A percentile compares a stretch with the other conserved stretches of the same genome.
Conservation (phyloP, 2,329 filamentous ascomycete species). For the Aurifilum marmelostoma region DNA sequence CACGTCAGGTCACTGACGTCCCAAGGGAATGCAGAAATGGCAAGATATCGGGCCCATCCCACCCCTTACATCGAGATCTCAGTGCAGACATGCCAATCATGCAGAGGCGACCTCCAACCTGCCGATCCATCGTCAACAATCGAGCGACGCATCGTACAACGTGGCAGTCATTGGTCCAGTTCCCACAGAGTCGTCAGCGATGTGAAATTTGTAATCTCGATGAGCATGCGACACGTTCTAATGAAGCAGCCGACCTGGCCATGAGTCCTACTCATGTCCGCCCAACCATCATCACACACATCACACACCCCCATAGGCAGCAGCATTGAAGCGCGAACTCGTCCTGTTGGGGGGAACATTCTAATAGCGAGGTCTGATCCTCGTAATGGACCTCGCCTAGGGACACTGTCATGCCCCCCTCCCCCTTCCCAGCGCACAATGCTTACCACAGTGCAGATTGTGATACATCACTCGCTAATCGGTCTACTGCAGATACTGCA, state of each 20-base stretch:
- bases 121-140: neutral
- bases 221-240: neutral
- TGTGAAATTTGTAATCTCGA: neutral
- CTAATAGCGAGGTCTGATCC: neutral
- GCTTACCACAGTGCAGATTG: neutral
- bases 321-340: neutral
- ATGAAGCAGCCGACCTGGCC: neutral
- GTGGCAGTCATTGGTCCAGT: neutral
- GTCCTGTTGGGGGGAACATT: neutral
- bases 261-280: neutral
- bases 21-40: neutral
- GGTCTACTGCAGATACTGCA: neutral
- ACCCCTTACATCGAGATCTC: conserved; percentile 1
- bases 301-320: neutral
- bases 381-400: neutral
- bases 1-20: neutral
- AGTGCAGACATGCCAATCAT: neutral
- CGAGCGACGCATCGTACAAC: neutral
- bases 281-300: too few species aligned
- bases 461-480: neutral
- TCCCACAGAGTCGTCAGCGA: neutral
- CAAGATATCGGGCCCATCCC: neutral
- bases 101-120: neutral
- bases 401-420: neutral
- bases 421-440: neutral